Conservation (phyloP, 495 filamentous ascomycete genomes). For the Aspergillus coremiiformis region DNA sequence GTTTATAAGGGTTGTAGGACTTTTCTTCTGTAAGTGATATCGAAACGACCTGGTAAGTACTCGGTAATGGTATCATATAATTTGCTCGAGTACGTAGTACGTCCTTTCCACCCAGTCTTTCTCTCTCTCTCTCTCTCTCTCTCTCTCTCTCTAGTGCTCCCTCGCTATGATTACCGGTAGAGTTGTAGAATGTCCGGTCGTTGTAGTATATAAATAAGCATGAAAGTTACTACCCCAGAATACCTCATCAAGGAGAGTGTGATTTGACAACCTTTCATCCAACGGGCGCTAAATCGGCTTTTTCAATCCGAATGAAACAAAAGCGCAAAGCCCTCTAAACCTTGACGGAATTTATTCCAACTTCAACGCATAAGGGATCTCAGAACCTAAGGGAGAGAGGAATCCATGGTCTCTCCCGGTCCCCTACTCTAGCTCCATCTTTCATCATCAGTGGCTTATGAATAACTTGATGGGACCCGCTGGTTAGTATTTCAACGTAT, state of each 20-base stretch:
- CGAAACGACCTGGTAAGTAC: too few species aligned
- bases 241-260: neutral
- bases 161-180: too few species aligned
- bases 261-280: neutral
- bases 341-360: neutral
- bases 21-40: too few species aligned
- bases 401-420: neutral
- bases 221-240: neutral
- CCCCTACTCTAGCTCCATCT: neutral
- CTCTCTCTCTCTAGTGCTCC: too few species aligned
- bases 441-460: slow-evolving; percentile 3
- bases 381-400: too few species aligned
- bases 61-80: too few species aligned
- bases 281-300: neutral
- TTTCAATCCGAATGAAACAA: neutral
- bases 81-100: too few species aligned
- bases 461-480: slow-evolving; percentile 1
- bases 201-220: neutral
- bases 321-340: neutral
- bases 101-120: too few species aligned
- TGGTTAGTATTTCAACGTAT: neutral
- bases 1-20: too few species aligned
- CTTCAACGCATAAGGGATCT: slow-evolving; percentile 4
- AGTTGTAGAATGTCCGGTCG: neutral
- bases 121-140: too few species aligned